Evolutionary conservation across 2,329 filamentous ascomycete species (phyloP), one percentile per base, ranked within the genome.

Genomic region (Ceratocystis cacaofunesta): DNA sequence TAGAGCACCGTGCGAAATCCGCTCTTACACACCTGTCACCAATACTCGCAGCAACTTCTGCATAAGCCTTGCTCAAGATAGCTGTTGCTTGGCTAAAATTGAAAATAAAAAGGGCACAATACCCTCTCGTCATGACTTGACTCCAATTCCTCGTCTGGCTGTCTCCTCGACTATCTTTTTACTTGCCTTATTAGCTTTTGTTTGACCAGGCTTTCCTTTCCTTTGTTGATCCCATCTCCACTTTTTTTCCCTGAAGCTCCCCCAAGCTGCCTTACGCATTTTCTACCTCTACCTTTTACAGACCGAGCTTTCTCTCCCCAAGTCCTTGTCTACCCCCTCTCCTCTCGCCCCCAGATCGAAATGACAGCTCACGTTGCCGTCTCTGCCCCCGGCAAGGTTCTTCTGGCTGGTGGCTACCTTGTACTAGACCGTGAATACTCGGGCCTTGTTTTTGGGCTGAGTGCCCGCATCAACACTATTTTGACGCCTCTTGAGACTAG

Each of bases 311-410:
- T 19, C 15, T 22, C 46, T n/a, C 46, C 46, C n/a, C 46, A 6
- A 6, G 17, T n/a, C n/a, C 17, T 48, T 19, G n/a, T 48, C 44
- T n/a, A n/a, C 5, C 19, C 10, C 19, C 5, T 22, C 17, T 19
- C n/a, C 8, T 10, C 46, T 22, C 17, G 5, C n/a, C 3, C 19
- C n/a, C 7, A n/a, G 46, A 48, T 5, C 52, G 22, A 25, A 28
- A 57, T 57, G 52, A 17, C 52, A 17, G 25, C 52, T 15, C n/a
- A 12, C 12, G 52, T 57, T 57, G 87, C 86, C 72, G 84, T 95
- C 69, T 97, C 94, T 69, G 92, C 94, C 25, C 94, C 94, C 19
- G 94, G 94, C 70, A 99, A 99, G 79, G 94, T 99, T 68, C 83
- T 99, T 69, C 83, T 97, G 64, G 90, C 92, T 3, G 94, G 94